Base-by-base conservation (phyloP, 2,329 filamentous ascomycete genomes). In the Beauveria sp. region DNA sequence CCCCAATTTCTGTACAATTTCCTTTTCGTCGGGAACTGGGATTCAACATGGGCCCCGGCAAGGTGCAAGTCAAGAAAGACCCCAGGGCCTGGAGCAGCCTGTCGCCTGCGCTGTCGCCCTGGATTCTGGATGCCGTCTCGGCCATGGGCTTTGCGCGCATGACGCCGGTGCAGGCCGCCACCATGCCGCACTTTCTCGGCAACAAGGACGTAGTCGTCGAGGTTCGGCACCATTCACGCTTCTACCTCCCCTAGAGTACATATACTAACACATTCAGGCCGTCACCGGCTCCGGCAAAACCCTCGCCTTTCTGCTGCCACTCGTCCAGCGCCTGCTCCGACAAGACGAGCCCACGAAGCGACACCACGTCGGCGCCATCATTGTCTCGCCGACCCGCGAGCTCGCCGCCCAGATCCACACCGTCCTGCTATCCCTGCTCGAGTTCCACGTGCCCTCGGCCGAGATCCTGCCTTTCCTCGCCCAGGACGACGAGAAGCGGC, bases 141-240 rank as follows among this genome's bases (percentile, higher is more conserved):
- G 85, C 87, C 65, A 93, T 95, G 87, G 91, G 91, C 63, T 96
- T 96, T 74, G 78, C 81, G 65, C 87, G 89, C 72, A 93, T 95
- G 82, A 97, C 93, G 3, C 93, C 93, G 1, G 93, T 97, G n/a
- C 93, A 98, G 76, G 91, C 93, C 50, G 93, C 91, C 63, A 89
- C 91, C 5, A 89, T 97, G 66, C 91, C 92, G 14, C 83, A 96
- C 57, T 95, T 96, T 71, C 87, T 93, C 76, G 87, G 86, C 57
- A 90, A 96, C 72, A 96, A 96, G 70, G 92, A 96, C 74, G 90
- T 96, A 5, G 92, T 96, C 1, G 92, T 96, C 6, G 91, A 96
- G 78, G 86, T 85, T 71, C 24, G 24, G 20, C 47, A 20, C 45
- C 9, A 42, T 14, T n/a, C 28, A 7, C 26, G 34, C 34, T 38